Evolutionary conservation across 2,329 filamentous ascomycete species (phyloP).

Genomic region (Penicillium sp.): DNA sequence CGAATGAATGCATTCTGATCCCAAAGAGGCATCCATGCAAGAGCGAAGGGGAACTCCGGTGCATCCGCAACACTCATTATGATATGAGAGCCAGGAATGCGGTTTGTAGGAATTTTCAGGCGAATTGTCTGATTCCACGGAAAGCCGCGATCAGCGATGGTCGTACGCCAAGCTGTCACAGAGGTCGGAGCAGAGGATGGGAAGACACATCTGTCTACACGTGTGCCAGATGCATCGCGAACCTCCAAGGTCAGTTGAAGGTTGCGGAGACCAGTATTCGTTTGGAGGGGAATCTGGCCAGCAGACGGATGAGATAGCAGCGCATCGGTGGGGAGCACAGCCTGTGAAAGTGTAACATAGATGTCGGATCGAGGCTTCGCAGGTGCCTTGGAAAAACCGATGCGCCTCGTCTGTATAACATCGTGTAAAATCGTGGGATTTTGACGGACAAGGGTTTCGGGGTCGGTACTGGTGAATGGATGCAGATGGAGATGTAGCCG

Average conservation of each 20-base stretch:
- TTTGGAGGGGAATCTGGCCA: conserved; percentile 72
- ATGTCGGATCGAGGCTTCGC: conserved; percentile 89
- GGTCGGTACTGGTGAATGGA: conserved; percentile 73
- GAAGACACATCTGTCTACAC: conserved; percentile 84
- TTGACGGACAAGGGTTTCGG: conserved; percentile 75
- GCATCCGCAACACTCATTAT: conserved; percentile 87
- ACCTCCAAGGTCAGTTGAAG: conserved; percentile 89
- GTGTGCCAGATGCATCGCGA: conserved; percentile 71
- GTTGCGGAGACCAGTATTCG: conserved; percentile 65
- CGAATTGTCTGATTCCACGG: conserved; percentile 86
- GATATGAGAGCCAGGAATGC: conserved; percentile 79
- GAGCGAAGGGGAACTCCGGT: conserved; percentile 82
- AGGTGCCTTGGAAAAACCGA: conserved; percentile 90
- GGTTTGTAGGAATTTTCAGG: conserved; percentile 71
- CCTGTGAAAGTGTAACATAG: conserved; percentile 80
- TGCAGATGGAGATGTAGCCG: conserved; percentile 76
- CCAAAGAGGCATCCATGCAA: conserved; percentile 93
- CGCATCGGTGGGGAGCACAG: conserved; percentile 68
- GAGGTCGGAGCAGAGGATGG: conserved; percentile 76
- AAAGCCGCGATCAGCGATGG: conserved; percentile 73
- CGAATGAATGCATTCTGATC: conserved; percentile 83
- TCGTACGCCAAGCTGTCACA: conserved; percentile 84
- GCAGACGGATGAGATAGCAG: conserved; percentile 68
- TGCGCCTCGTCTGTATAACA: conserved; percentile 76
- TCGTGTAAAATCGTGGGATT: conserved; percentile 85